Base-by-base conservation (phyloP, 2,329 filamentous ascomycete genomes). In the Coleophoma cylindrospora region DNA sequence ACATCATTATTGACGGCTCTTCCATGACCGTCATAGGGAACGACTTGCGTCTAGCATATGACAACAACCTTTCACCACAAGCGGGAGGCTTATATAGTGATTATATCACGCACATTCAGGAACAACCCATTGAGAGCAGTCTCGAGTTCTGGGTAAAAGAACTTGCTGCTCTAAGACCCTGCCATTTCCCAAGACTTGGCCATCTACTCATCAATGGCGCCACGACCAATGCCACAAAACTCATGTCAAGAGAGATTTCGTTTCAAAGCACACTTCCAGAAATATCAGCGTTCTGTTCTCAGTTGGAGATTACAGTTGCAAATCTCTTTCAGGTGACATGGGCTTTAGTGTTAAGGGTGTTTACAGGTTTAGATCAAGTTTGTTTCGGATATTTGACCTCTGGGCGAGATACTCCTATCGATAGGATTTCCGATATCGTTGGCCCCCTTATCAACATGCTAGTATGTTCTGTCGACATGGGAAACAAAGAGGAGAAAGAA, bases 361-460 rank as follows among this genome's bases (percentile, higher is more conserved):
- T 76, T 54, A 76, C 76, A 1, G 70, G 70, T 0, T 62, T 66
- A 1, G 64, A 66, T 3, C 72, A 77, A 38, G 70, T 79, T 0
- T 75, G 72, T 34, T 81, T 81, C 51, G 79, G 78, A 1, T 75
- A 79, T 49, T 69, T 80, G 0, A 64, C 75, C 2, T 76, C 75
- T 0, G 78, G 79, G 1, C 68, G 79, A 12, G 77, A 81, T 52
- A 68, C 74, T 4, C 70, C 75, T 1, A 65, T 81, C 0, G 63
- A 68, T 3, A 69, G 71, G 1, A 72, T 80, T 12, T 13, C 36
- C 10, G 17, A 38, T 6, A 19, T 34, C 13, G 69, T 76, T 12
- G 79, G 79, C 0, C 68, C 71, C 8, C 75, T 80, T 43, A 75
- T 81, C 52, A 79, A 79, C 48, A 79, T 80, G 70, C 68, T 81